A percentile compares a stretch with the other conserved stretches of the same genome.
Conservation (phyloP, 2,329 filamentous ascomycete species). For the Ambrosiella xylebori region DNA sequence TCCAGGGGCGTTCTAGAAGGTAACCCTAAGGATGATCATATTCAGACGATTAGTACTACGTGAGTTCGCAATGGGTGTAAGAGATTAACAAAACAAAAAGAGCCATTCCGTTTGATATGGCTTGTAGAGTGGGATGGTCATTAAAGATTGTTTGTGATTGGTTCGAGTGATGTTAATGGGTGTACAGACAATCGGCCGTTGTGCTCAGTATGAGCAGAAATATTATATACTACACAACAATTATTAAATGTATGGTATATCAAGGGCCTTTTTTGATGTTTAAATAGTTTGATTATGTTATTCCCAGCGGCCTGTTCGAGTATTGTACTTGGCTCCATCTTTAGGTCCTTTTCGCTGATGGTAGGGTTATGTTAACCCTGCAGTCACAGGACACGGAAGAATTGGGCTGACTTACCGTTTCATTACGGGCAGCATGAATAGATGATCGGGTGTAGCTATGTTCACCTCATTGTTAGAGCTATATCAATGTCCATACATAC, state of each 20-base stretch:
- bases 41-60: not conserved
- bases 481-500: too few relatives aligned
- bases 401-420: conserved; percentile 18
- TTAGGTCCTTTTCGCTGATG: conserved; percentile 1
- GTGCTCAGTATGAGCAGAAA: too few relatives aligned
- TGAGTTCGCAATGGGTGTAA: not conserved
- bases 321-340: conserved; percentile 3
- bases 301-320: conserved; percentile 4
- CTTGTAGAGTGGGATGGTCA: not conserved
- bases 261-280: not conserved
- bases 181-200: too few relatives aligned
- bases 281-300: not conserved
- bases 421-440: conserved; percentile 23
- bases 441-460: conserved; percentile 26
- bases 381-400: not conserved
- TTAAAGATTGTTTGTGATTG: too few relatives aligned
- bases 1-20: not conserved
- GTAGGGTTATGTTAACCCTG: conserved; percentile 2
- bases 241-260: too few relatives aligned
- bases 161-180: too few relatives aligned
- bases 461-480: not conserved
- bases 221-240: too few relatives aligned
- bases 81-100: not conserved
- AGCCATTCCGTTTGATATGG: conserved; percentile 4
- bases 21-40: not conserved